phyloP scores from a whole-genome alignment of 2,329 filamentous ascomycete species.

The Phialemoniopsis sp. region DNA sequence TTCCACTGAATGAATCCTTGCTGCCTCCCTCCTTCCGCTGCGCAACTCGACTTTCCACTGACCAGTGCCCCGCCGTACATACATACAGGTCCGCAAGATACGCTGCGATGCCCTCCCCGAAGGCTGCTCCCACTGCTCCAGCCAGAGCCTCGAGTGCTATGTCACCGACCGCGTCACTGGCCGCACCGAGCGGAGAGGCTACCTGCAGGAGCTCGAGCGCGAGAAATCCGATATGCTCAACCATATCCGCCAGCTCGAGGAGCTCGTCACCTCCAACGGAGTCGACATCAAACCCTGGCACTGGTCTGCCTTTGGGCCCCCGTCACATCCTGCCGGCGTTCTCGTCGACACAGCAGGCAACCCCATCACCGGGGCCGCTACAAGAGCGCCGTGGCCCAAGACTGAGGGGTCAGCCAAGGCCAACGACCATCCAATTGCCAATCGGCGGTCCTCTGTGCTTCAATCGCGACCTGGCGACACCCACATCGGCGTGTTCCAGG shows the following conservation, averaged over 20 bases:
- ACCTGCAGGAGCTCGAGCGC: constrained; percentile 71
- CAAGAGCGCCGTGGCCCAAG: constrained; percentile 3
- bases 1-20: too few relatives aligned
- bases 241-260: constrained; percentile 65
- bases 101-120: constrained; percentile 77
- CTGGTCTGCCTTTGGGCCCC: constrained; percentile 21
- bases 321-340: constrained; percentile 18
- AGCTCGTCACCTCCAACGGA: constrained; percentile 56
- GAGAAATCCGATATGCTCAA: constrained; percentile 64
- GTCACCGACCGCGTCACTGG: constrained; percentile 86
- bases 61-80: not conserved
- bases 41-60: not conserved
- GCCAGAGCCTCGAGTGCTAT: constrained; percentile 72
- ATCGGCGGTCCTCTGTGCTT: constrained; percentile 20
- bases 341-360: constrained; percentile 18
- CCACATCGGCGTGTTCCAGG: constrained; percentile 61
- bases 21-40: constrained; percentile 1
- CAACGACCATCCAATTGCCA: constrained; percentile 2
- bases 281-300: constrained; percentile 54
- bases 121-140: constrained; percentile 77
- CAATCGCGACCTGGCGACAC: constrained; percentile 48
- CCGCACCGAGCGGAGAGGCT: constrained; percentile 73
- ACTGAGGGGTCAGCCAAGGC: constrained; percentile 6
- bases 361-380: constrained; percentile 16
- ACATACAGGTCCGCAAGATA: constrained; percentile 71